Percentiles rank a stretch among this genome's conserved stretches.
These are phyloP conservation scores for Vitis rupestris DNA, from an alignment of 164 flowering plant genomes.

Conservation along the genomic window DNA sequence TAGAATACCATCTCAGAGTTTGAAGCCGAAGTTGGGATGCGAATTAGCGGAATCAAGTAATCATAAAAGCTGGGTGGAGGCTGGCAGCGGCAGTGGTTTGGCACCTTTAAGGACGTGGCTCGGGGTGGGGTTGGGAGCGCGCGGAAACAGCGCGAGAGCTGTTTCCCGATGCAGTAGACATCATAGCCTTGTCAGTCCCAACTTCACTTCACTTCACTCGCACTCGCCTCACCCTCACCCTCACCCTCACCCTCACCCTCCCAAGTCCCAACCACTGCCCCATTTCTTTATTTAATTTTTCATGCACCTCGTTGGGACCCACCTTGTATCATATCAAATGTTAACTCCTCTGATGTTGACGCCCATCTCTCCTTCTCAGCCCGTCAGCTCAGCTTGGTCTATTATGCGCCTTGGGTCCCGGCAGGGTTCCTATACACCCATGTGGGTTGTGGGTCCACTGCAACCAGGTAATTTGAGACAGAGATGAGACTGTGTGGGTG, in stretches of 20 bases:
- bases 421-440: slow-evolving; percentile 18
- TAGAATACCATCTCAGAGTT: background rate
- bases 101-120: background rate
- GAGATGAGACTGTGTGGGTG: slow-evolving; percentile 20
- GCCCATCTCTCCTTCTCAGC: background rate
- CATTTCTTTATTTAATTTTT: background rate
- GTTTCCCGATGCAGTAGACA: slow-evolving; percentile 42
- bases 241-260: background rate
- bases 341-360: slow-evolving; percentile 14
- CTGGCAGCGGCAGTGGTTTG: slow-evolving; percentile 2
- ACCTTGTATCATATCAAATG: slow-evolving; percentile 23
- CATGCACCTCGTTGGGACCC: slow-evolving; percentile 2
- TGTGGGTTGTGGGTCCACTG: slow-evolving; percentile 28
- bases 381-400: background rate
- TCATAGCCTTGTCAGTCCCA: background rate
- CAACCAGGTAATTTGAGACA: slow-evolving; percentile 17
- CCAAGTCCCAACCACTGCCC: background rate
- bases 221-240: background rate
- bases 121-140: slow-evolving; percentile 28
- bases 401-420: slow-evolving; percentile 10
- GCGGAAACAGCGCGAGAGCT: slow-evolving; percentile 74
- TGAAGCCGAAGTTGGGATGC: too few species aligned
- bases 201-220: background rate
- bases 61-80: background rate
- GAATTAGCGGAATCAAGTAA: too few species aligned